These are phyloP conservation scores for Candida verbasci DNA, from an alignment of 805 yeast species.

Conservation along the genomic window DNA sequence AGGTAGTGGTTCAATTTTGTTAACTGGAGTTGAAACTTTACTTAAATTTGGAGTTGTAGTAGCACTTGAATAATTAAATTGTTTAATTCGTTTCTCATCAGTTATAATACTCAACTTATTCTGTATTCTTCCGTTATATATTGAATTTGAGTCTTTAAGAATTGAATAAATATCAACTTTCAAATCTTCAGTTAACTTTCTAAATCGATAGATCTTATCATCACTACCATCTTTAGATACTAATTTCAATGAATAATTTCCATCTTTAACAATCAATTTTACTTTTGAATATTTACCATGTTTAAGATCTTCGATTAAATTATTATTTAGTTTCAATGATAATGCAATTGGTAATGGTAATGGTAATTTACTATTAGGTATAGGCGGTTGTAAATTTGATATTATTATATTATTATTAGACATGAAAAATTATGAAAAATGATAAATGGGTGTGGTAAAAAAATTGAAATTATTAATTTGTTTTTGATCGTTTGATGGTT, in stretches of 20 bases:
- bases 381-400: constrained; percentile 17
- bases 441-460: too few species aligned
- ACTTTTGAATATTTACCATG: constrained; percentile 15
- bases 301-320: constrained; percentile 22
- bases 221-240: not conserved
- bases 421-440: too few species aligned
- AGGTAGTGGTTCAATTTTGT: constrained; percentile 9
- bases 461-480: too few species aligned
- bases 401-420: constrained; percentile 42
- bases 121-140: constrained; percentile 28
- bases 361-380: not conserved
- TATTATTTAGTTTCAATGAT: constrained; percentile 25
- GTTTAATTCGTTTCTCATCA: constrained; percentile 25
- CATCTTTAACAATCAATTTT: constrained; percentile 34
- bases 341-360: constrained; percentile 17
- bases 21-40: constrained; percentile 11
- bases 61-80: constrained; percentile 5
- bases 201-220: constrained; percentile 20
- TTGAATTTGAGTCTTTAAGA: constrained; percentile 7
- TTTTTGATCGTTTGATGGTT: too few species aligned
- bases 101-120: constrained; percentile 27
- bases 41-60: constrained; percentile 5
- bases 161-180: constrained; percentile 30
- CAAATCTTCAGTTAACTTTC: constrained; percentile 28
- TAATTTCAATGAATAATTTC: constrained; percentile 25